Conservation (phyloP, 2,329 filamentous ascomycete species). For the Cryphonectria japonica region DNA sequence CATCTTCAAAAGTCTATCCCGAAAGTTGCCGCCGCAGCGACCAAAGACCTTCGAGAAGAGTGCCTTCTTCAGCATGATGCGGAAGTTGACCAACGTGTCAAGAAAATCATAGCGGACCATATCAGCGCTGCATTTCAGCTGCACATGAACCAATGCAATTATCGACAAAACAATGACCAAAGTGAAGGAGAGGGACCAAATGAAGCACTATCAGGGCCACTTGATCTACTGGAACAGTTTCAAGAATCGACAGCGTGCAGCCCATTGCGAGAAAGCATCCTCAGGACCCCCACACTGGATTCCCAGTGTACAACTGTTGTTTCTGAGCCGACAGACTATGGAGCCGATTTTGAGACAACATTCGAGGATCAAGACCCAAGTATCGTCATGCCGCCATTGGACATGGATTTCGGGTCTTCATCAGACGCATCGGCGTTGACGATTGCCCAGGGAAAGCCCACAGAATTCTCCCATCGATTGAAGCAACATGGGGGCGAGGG, state of each 20-base stretch:
- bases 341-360: not conserved
- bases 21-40: not conserved
- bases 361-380: not conserved
- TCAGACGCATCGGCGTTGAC: not conserved
- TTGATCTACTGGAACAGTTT: not conserved
- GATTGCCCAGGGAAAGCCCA: not conserved
- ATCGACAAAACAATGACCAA: not conserved
- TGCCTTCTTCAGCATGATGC: not conserved
- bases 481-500: not conserved
- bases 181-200: not conserved
- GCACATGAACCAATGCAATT: not conserved
- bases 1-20: slow-evolving; percentile 5
- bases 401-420: not conserved
- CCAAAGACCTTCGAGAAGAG: not conserved
- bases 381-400: not conserved
- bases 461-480: not conserved
- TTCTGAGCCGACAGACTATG: not conserved
- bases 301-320: not conserved
- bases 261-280: not conserved
- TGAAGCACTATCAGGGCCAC: not conserved
- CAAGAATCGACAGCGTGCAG: not conserved
- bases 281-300: not conserved
- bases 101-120: not conserved
- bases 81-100: not conserved
- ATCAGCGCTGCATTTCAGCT: slow-evolving; percentile 5